Evolutionary conservation across 2,329 filamentous ascomycete genomes (phyloP), one percentile per base, ranked within the genome.

Genomic region (Trichocomaceae sp.): DNA sequence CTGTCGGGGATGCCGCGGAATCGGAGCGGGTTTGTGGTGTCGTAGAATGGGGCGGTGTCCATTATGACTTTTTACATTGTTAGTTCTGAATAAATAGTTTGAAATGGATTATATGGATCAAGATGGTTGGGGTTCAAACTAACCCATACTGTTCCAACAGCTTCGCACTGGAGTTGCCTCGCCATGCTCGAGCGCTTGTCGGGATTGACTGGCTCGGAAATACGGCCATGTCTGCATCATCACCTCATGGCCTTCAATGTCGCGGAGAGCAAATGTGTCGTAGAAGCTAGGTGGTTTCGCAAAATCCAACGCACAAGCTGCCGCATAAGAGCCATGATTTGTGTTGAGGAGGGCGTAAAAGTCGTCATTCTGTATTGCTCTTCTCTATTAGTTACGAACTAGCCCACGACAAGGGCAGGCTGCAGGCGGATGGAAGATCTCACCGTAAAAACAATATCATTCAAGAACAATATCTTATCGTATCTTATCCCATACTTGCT

Each of bases 261-360:
- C 87, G 13, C 87, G 78, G 19, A 84, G 81, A 1, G 86, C 87
- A 66, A 87, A 90, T 0, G 85, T 83, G 66, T 90, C 87, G 68
- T 90, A 90, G 65, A 83, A 87, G 41, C 81, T 76, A 59, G 86
- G 82, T 0, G 84, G 81, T 53, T 81, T 79, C 58, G 83, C 80
- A 62, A 84, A 89, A 70, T 90, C 87, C 35, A 88, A 72, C 0
- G 84, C 84, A 63, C 87, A 90, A 3, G 84, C 84, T 0, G 86
- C 83, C 3, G 83, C 80, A 61, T 88, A 90, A 15, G 72, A 63
- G 5, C 78, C 76, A 15, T 70, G 61, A 61, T 84, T 81, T 2
- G 83, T 86, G 48, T 77, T 77, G 57, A 89, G 71, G 15, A 85
- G 71, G 20, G 78, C 74, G 5, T 77, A 68, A 0, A 82, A 78